Evolutionary conservation across 108 stramenopile genomes (phyloP).

Genomic region (Skeletonema grethae): DNA sequence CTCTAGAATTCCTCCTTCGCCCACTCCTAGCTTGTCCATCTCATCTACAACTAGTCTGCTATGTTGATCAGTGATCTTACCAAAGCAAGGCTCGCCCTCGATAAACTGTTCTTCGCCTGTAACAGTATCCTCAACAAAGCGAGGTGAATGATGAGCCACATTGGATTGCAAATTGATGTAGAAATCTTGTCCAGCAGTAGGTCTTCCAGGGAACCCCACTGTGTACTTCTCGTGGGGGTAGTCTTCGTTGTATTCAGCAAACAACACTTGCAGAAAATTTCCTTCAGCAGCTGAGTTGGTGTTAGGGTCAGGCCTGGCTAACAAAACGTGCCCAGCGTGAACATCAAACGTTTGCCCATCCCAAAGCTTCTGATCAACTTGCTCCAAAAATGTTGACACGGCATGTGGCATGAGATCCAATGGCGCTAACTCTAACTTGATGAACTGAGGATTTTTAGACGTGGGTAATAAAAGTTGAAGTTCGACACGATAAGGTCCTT

Average conservation of each 20-base stretch:
- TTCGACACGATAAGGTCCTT: constrained; percentile 64
- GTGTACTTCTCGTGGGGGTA: constrained; percentile 77
- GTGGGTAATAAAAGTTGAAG: constrained; percentile 40
- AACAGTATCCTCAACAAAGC: constrained; percentile 2
- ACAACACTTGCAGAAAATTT: constrained; percentile 47
- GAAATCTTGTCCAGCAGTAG: constrained; percentile 74
- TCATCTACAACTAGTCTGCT: constrained; percentile 48
- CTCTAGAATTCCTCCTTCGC: constrained; percentile 6
- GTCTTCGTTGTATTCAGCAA: constrained; percentile 70
- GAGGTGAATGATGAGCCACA: constrained; percentile 71
- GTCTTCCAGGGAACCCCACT: constrained; percentile 75
- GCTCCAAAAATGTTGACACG: constrained; percentile 72
- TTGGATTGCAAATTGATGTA: constrained; percentile 86
- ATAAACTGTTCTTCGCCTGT: constrained; percentile 71
- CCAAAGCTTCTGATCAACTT: constrained; percentile 66
- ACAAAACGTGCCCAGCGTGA: constrained; percentile 68
- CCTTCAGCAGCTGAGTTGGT: constrained; percentile 40
- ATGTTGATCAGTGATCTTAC: constrained; percentile 44
- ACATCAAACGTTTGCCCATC: constrained; percentile 69
- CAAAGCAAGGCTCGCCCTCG: constrained; percentile 94
- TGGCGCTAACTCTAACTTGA: constrained; percentile 66
- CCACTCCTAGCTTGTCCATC: constrained; percentile 35
- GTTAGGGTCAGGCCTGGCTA: constrained; percentile 32
- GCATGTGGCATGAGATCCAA: constrained; percentile 72
- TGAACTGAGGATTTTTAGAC: constrained; percentile 16